A percentile compares a stretch with the other conserved stretches of the same genome.
phyloP scores from a whole-genome alignment of 805 yeast species.

The Pichia scutulata region DNA sequence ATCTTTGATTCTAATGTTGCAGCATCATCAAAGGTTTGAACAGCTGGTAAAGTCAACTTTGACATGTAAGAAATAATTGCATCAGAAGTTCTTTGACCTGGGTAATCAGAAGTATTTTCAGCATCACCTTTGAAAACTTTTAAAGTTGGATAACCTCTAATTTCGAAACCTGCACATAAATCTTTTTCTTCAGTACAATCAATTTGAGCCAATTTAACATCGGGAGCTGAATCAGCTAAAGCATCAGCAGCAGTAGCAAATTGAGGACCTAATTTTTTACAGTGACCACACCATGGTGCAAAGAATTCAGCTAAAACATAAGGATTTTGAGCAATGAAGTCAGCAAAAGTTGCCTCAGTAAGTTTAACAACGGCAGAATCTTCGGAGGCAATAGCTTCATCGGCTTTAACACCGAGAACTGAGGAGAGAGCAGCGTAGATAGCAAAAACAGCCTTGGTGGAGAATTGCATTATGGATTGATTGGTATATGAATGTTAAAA shows the following conservation, averaged over 20 bases:
- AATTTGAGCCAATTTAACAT: constrained; percentile 70
- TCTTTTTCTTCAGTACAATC: constrained; percentile 77
- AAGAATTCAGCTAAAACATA: constrained; percentile 81
- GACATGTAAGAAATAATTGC: constrained; percentile 74
- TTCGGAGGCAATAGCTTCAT: constrained; percentile 65
- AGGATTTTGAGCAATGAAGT: constrained; percentile 62
- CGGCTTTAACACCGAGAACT: constrained; percentile 22
- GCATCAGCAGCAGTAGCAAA: constrained; percentile 63
- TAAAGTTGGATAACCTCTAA: constrained; percentile 80
- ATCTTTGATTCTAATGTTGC: constrained; percentile 45
- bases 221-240: constrained; percentile 40
- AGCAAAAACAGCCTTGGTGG: constrained; percentile 32
- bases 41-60: constrained; percentile 76
- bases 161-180: constrained; percentile 57
- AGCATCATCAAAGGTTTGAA: constrained; percentile 39
- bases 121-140: constrained; percentile 59
- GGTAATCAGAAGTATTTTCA: constrained; percentile 51
- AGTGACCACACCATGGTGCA: constrained; percentile 98
- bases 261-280: constrained; percentile 82
- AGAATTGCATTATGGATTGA: constrained; percentile 26
- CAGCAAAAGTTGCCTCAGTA: constrained; percentile 54
- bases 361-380: constrained; percentile 85
- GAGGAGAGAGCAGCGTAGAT: constrained; percentile 32
- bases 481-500: background rate
- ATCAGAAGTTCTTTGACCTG: constrained; percentile 77